These are phyloP conservation scores for Lactuca sativa DNA, from an alignment of 129 eudicot species.

Conservation along the genomic window DNA sequence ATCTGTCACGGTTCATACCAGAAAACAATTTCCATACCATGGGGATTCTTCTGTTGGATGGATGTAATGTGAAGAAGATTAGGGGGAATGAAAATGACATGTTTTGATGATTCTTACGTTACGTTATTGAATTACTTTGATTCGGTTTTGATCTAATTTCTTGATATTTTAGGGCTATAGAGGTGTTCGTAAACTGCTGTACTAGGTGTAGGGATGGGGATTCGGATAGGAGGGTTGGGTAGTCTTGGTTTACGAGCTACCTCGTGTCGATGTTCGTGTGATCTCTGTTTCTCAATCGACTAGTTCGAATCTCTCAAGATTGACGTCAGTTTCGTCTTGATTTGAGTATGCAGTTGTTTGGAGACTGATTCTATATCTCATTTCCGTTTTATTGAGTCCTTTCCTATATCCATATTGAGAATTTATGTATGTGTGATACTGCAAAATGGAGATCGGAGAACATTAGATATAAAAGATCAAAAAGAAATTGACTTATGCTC, in stretches of 20 bases:
- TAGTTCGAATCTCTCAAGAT: slow-evolving; percentile 15
- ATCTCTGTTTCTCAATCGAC: slow-evolving; percentile 24
- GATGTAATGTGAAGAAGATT: slow-evolving; percentile 12
- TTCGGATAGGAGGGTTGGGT: slow-evolving; percentile 7
- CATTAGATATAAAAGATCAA: not conserved
- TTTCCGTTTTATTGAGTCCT: slow-evolving; percentile 8
- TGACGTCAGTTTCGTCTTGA: not conserved
- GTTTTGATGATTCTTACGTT: not conserved
- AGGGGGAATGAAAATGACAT: slow-evolving; percentile 13
- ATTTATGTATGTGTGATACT: not conserved
- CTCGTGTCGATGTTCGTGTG: slow-evolving; percentile 11
- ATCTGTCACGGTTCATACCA: slow-evolving; percentile 10
- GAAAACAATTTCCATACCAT: not conserved
- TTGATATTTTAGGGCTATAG: not conserved
- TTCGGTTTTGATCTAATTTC: slow-evolving; percentile 14
- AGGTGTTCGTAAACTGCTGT: slow-evolving; percentile 16
- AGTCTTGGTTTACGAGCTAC: not conserved
- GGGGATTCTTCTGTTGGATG: not conserved
- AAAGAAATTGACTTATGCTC: not conserved
- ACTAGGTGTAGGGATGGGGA: slow-evolving; percentile 9
- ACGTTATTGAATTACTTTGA: not conserved
- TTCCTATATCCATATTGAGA: not conserved
- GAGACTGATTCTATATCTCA: not conserved
- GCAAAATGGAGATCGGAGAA: slow-evolving; percentile 24
- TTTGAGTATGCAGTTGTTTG: slow-evolving; percentile 10